Conservation (phyloP, 192 early-diverging fungal genomes). For the Coemansia sp. region DNA sequence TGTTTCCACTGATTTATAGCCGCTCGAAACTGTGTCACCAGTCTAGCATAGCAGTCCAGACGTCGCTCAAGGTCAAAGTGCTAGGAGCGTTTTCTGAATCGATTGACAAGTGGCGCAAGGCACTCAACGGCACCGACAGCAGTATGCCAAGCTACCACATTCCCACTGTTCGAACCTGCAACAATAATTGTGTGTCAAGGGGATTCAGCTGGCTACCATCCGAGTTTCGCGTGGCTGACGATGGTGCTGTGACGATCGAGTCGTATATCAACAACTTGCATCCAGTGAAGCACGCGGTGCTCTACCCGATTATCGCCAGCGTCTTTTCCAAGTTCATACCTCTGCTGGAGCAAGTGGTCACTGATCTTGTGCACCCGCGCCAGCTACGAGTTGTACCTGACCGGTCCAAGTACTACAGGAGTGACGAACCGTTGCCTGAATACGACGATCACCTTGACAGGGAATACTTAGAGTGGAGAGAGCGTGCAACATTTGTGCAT, state of each 20-base stretch:
- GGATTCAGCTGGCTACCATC: constrained; percentile 60
- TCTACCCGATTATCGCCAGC: constrained; percentile 53
- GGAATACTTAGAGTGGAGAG: too few relatives aligned
- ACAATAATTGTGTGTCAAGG: background rate
- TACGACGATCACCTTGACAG: background rate
- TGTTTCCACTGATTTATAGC: constrained; percentile 28
- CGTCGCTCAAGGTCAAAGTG: background rate
- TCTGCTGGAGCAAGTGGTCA: constrained; percentile 58
- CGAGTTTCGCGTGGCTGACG: constrained; percentile 53
- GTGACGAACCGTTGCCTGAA: background rate
- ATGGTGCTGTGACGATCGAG: constrained; percentile 40
- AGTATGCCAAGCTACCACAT: background rate
- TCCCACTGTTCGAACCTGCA: background rate
- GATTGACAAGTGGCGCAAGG: background rate
- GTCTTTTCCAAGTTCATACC: constrained; percentile 59
- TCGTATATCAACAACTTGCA: constrained; percentile 78
- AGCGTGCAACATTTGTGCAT: constrained; percentile 10
- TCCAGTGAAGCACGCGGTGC: constrained; percentile 39
- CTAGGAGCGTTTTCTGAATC: background rate
- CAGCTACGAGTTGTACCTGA: background rate
- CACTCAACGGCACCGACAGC: background rate
- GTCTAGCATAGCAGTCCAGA: background rate
- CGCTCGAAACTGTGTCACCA: background rate
- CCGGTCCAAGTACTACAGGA: background rate
- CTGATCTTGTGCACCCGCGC: constrained; percentile 9